These are phyloP conservation scores for Penicillium hesseltinei DNA, from an alignment of 2,329 filamentous ascomycete species.

Conservation along the genomic window DNA sequence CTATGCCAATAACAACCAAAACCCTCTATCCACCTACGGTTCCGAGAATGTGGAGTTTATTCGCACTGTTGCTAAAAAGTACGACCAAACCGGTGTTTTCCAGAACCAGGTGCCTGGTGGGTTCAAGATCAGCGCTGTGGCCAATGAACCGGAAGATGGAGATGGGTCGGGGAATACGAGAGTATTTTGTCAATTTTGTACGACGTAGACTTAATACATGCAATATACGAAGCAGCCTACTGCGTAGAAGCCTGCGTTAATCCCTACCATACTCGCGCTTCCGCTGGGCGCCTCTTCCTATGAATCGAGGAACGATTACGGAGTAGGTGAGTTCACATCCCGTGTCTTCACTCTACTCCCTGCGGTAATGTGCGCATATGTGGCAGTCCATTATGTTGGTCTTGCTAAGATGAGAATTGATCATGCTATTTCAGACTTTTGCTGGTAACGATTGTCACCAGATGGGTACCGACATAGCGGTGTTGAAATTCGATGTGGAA, in stretches of 20 bases:
- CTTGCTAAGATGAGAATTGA: too few relatives aligned
- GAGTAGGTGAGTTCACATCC: too few relatives aligned
- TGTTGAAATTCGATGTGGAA: too few relatives aligned
- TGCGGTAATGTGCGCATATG: too few relatives aligned
- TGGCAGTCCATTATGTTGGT: too few relatives aligned
- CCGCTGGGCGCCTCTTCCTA: too few relatives aligned
- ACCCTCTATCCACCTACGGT: conserved; percentile 45
- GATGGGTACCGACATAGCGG: too few relatives aligned
- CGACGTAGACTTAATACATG: not conserved
- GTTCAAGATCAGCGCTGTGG: conserved; percentile 25
- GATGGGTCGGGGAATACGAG: not conserved
- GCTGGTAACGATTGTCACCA: too few relatives aligned
- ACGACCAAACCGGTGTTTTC: conserved; percentile 29
- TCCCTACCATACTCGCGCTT: too few relatives aligned
- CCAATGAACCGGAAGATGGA: not conserved
- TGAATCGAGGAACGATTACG: too few relatives aligned
- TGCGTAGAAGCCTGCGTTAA: not conserved
- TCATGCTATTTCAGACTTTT: too few relatives aligned
- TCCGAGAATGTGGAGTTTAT: conserved; percentile 36
- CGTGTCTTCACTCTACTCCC: too few relatives aligned
- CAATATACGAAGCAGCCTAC: not conserved
- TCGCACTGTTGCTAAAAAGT: conserved; percentile 20
- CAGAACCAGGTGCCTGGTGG: conserved; percentile 30
- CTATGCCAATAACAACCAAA: conserved; percentile 46
- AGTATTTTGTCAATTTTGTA: not conserved